These are phyloP conservation scores for Pugionium dolabratum DNA, from an alignment of 345 rosid species.

Conservation along the genomic window DNA sequence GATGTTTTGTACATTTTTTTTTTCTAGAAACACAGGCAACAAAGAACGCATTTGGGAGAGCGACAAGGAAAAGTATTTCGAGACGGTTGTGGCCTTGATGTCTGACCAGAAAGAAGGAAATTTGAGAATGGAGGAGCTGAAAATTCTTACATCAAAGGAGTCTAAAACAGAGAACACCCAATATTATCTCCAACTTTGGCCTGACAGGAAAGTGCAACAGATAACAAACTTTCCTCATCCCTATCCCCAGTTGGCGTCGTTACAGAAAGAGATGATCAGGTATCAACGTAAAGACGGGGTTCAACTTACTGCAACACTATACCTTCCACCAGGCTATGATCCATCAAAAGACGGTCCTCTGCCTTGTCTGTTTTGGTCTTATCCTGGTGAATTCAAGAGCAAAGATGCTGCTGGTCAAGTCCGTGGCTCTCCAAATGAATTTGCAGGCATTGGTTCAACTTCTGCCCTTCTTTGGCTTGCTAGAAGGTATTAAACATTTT, in stretches of 20 bases:
- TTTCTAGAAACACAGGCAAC: constrained; percentile 78
- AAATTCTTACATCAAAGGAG: constrained; percentile 84
- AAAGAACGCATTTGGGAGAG: constrained; percentile 99
- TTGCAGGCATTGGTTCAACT: constrained; percentile 92
- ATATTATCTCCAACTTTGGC: constrained; percentile 82
- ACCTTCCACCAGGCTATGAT: constrained; percentile 91
- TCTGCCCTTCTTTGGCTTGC: constrained; percentile 98
- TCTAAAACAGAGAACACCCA: constrained; percentile 96
- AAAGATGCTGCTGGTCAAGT: constrained; percentile 99
- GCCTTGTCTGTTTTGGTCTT: constrained; percentile 94
- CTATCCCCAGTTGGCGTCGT: constrained; percentile 86
- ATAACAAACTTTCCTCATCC: constrained; percentile 94
- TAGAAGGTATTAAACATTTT: constrained; percentile 84
- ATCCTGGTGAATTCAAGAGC: constrained; percentile 98
- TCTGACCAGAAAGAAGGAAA: constrained; percentile 87
- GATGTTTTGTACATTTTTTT: constrained; percentile 33
- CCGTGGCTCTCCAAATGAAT: constrained; percentile 99
- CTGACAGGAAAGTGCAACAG: constrained; percentile 72
- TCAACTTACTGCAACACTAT: constrained; percentile 91
- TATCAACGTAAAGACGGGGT: constrained; percentile 97
- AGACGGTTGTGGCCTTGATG: constrained; percentile 89
- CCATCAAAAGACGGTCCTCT: constrained; percentile 88
- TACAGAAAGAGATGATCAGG: constrained; percentile 97
- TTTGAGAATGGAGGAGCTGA: constrained; percentile 63
- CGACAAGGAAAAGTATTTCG: constrained; percentile 83